These are phyloP conservation scores for Penicillium herquei DNA, from an alignment of 495 filamentous ascomycete genomes.

Conservation along the genomic window DNA sequence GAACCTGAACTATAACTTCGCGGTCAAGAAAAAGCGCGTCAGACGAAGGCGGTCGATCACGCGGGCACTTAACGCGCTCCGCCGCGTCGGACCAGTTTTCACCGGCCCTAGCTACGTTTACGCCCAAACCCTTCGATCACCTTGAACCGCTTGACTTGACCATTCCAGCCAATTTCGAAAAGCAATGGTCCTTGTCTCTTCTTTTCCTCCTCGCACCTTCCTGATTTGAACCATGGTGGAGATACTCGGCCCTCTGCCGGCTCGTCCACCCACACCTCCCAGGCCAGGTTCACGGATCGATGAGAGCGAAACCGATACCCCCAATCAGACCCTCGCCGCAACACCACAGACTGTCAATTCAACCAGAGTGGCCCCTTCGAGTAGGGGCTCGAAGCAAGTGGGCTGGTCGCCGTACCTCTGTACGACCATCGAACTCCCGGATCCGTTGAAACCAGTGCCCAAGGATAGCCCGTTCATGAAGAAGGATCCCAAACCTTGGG, in stretches of 20 bases:
- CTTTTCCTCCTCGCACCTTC: constrained; percentile 10
- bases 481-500: constrained; percentile 57
- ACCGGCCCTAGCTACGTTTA: constrained; percentile 8
- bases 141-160: constrained; percentile 14
- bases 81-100: constrained; percentile 32
- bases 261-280: constrained; percentile 62
- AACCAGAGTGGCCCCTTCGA: constrained; percentile 31
- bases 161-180: neutral
- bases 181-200: constrained; percentile 34
- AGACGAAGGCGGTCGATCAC: constrained; percentile 9
- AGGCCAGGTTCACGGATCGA: constrained; percentile 51
- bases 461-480: constrained; percentile 47
- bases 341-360: constrained; percentile 47
- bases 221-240: constrained; percentile 48
- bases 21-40: neutral
- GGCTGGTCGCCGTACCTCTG: constrained; percentile 67
- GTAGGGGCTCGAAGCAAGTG: constrained; percentile 63
- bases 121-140: constrained; percentile 10
- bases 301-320: constrained; percentile 30
- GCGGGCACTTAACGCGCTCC: constrained; percentile 43
- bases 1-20: no score
- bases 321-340: constrained; percentile 42
- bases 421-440: constrained; percentile 26
- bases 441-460: constrained; percentile 47
- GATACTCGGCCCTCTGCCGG: constrained; percentile 48